Conservation (phyloP, 768 basidiomycete genomes). For the Lenzites betulinus region DNA sequence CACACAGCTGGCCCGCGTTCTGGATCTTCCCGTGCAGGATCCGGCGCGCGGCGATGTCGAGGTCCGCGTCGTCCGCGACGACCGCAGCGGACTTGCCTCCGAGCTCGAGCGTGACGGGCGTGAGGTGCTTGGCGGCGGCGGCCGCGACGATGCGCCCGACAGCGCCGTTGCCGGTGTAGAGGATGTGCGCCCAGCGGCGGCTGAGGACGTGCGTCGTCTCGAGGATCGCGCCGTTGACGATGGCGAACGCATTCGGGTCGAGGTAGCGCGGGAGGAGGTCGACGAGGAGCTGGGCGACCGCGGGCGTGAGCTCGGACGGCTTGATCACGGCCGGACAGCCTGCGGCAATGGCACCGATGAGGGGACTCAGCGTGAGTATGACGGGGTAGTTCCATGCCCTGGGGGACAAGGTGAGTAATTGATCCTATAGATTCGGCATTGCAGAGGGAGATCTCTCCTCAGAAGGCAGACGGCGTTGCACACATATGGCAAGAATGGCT, state of each 20-base stretch:
- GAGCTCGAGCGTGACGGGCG: conserved; percentile 46
- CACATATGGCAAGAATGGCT: too few species aligned
- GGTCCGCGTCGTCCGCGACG: conserved; percentile 43
- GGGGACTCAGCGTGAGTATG: conserved; percentile 54
- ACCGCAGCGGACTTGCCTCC: conserved; percentile 49
- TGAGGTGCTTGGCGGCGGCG: conserved; percentile 47
- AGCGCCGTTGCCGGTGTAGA: conserved; percentile 37
- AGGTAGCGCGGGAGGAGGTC: conserved; percentile 59
- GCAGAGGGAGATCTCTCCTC: too few species aligned
- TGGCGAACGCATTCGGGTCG: conserved; percentile 48
- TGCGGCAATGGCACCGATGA: conserved; percentile 72
- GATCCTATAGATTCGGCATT: too few species aligned
- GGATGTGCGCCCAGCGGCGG: conserved; percentile 43
- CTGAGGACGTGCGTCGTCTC: conserved; percentile 42
- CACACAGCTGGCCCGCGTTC: conserved; percentile 64
- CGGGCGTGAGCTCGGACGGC: conserved; percentile 61
- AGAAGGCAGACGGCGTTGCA: too few species aligned
- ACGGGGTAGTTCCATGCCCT: conserved; percentile 74
- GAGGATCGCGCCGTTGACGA: conserved; percentile 51
- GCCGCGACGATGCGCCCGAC: conserved; percentile 43
- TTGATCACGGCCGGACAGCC: conserved; percentile 72
- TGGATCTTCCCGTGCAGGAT: conserved; percentile 66
- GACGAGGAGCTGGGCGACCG: conserved; percentile 51
- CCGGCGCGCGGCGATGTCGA: conserved; percentile 60
- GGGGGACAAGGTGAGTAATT: background rate